Evolutionary conservation across 2,329 filamentous ascomycete genomes (phyloP).

Genomic region (Pseudocercospora macadamiae): DNA sequence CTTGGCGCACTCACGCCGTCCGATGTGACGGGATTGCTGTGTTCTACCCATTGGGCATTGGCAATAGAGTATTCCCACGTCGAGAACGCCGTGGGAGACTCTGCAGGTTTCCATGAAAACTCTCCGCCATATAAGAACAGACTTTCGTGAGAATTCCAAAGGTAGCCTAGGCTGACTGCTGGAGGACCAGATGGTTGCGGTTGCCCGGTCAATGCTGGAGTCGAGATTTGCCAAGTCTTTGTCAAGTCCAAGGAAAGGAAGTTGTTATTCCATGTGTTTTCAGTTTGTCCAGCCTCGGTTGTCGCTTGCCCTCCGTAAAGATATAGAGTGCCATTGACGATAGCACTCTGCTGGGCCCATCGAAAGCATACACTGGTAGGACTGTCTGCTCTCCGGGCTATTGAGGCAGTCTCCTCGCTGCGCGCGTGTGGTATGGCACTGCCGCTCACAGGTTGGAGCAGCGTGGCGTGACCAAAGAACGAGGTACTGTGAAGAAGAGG

Average conservation of each 20-base stretch:
- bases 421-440: constrained; percentile 30
- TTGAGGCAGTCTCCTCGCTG: constrained; percentile 13
- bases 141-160: constrained; percentile 73
- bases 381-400: constrained; percentile 40
- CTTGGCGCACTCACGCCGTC: constrained; percentile 64
- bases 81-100: constrained; percentile 61
- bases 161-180: constrained; percentile 70
- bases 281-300: constrained; percentile 58
- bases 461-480: constrained; percentile 26
- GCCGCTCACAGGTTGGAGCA: constrained; percentile 37
- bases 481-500: constrained; percentile 33
- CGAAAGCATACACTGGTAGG: constrained; percentile 63
- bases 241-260: constrained; percentile 73
- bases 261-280: constrained; percentile 74
- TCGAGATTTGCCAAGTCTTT: constrained; percentile 69
- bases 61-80: constrained; percentile 72
- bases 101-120: constrained; percentile 66
- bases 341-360: constrained; percentile 68
- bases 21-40: constrained; percentile 63
- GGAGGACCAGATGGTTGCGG: constrained; percentile 70
- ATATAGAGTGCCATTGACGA: constrained; percentile 75
- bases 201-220: constrained; percentile 65
- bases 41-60: constrained; percentile 63
- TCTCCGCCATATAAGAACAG: constrained; percentile 76
- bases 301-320: constrained; percentile 73